phyloP scores from a whole-genome alignment of 495 filamentous ascomycete genomes.

The Paragyromitra xinjiangensis region DNA sequence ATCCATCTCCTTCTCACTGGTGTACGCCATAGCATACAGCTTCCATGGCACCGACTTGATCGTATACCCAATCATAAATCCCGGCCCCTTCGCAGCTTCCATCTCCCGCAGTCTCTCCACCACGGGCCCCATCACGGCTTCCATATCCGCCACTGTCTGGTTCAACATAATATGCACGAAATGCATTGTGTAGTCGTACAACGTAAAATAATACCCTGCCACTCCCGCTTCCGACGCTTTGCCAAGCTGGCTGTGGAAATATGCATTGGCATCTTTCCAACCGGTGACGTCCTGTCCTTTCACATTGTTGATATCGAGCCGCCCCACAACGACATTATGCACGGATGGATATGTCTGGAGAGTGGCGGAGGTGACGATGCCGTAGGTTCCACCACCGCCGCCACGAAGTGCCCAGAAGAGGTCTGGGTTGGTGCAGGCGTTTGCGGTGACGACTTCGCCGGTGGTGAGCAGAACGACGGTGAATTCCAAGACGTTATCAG shows the following conservation, averaged over 20 bases:
- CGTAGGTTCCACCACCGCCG: conserved; percentile 72
- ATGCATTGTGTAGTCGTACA: conserved; percentile 14
- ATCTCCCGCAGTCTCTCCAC: background rate
- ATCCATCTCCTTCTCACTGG: conserved; percentile 18
- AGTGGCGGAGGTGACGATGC: conserved; percentile 67
- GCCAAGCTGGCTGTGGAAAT: conserved; percentile 63
- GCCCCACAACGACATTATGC: conserved; percentile 38
- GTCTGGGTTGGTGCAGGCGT: conserved; percentile 67
- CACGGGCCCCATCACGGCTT: background rate
- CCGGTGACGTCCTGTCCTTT: conserved; percentile 16
- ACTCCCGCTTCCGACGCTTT: conserved; percentile 61
- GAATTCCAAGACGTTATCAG: conserved; percentile 71
- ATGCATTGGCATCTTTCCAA: conserved; percentile 63
- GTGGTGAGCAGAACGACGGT: conserved; percentile 66
- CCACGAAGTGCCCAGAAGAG: conserved; percentile 75
- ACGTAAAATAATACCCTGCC: conserved; percentile 61
- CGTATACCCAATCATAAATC: background rate
- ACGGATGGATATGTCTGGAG: conserved; percentile 63
- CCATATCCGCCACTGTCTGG: conserved; percentile 2
- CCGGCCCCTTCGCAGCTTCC: background rate
- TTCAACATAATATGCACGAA: conserved; percentile 19
- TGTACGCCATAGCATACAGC: background rate
- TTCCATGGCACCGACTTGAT: conserved; percentile 1
- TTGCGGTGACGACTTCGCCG: conserved; percentile 67
- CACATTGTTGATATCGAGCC: conserved; percentile 4